Conservation (phyloP, 805 yeast genomes). For the Zygosaccharomyces lentus region DNA sequence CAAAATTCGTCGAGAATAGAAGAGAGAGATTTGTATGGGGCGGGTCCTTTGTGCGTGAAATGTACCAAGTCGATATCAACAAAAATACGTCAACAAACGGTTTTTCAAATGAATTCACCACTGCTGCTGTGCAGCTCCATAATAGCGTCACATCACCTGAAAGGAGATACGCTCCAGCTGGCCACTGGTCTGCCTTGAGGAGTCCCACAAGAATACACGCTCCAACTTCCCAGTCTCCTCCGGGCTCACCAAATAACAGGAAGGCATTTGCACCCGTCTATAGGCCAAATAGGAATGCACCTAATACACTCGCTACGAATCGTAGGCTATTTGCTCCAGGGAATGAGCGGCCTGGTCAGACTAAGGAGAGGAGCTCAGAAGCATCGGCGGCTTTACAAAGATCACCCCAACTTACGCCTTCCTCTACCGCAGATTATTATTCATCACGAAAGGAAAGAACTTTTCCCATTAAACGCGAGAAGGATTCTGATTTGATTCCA, state of each 20-base stretch:
- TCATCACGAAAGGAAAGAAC: neutral
- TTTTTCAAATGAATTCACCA: slow-evolving; percentile 22
- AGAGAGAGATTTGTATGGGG: slow-evolving; percentile 33
- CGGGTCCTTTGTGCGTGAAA: slow-evolving; percentile 20
- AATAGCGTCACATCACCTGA: slow-evolving; percentile 4
- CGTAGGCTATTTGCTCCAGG: slow-evolving; percentile 11
- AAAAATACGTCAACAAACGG: slow-evolving; percentile 13
- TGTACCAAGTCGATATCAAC: slow-evolving; percentile 18
- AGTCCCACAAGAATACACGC: slow-evolving; percentile 17
- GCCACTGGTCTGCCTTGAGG: slow-evolving; percentile 2
- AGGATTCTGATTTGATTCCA: neutral
- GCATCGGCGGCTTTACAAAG: neutral
- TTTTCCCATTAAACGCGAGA: neutral
- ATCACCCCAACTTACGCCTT: neutral
- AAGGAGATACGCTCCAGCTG: slow-evolving; percentile 18
- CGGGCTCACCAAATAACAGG: slow-evolving; percentile 12
- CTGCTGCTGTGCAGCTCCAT: slow-evolving; percentile 30
- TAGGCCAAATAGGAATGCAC: slow-evolving; percentile 11
- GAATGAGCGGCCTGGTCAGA: slow-evolving; percentile 1
- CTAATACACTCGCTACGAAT: slow-evolving; percentile 7
- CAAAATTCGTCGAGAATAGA: slow-evolving; percentile 24
- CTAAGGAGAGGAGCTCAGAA: slow-evolving; percentile 2
- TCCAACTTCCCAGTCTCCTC: slow-evolving; percentile 12
- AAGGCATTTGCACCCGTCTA: slow-evolving; percentile 11
- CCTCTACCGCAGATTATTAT: neutral